A percentile compares a stretch with the other conserved stretches of the same genome.
Conservation (phyloP, 805 yeast species). For the Ogataea corticis region DNA sequence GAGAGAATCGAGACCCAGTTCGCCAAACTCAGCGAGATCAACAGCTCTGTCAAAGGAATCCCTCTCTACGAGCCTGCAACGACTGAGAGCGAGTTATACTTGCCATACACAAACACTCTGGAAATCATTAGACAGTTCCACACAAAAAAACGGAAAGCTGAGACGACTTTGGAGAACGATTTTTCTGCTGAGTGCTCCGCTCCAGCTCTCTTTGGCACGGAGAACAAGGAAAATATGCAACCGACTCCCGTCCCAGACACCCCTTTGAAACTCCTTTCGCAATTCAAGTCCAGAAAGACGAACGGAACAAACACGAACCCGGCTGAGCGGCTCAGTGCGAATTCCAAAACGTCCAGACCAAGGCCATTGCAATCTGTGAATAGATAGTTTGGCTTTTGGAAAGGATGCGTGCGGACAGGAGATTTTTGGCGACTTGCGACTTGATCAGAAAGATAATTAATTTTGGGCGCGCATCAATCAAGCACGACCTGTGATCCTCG, state of each 20-base stretch:
- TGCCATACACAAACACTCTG: constrained; percentile 6
- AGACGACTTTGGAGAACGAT: not conserved
- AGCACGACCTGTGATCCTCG: no score
- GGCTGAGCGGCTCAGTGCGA: not conserved
- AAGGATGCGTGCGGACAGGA: no score
- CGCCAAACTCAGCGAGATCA: constrained; percentile 1
- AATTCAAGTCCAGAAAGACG: not conserved
- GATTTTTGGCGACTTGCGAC: no score
- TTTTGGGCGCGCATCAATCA: no score
- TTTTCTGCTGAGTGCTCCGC: not conserved
- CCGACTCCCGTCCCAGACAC: constrained; percentile 5
- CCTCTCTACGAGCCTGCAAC: not conserved
- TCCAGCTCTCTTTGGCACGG: not conserved
- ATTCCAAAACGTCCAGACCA: not conserved
- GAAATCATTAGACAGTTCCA: constrained; percentile 1
- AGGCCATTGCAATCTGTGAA: not conserved
- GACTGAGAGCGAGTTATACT: not conserved
- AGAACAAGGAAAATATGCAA: constrained; percentile 2
- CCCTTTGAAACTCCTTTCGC: not conserved
- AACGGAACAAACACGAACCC: not conserved
- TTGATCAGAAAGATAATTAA: no score
- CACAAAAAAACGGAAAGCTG: not conserved
- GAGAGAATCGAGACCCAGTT: not conserved
- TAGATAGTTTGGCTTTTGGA: not conserved
- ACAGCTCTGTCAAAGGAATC: not conserved